phyloP scores from a whole-genome alignment of 2,329 filamentous ascomycete species.

The Shiraia sp. region DNA sequence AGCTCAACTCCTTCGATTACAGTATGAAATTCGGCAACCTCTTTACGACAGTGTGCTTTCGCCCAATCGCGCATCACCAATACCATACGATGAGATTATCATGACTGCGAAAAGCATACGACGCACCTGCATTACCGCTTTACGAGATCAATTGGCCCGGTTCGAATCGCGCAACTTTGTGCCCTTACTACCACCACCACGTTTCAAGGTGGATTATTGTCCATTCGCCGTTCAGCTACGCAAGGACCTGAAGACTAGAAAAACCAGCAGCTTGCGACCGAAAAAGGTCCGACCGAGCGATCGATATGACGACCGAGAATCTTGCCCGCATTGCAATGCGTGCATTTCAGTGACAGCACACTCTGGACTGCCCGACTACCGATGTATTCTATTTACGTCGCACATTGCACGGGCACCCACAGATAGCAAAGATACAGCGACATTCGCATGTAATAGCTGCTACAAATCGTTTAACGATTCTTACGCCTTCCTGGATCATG shows the following conservation, averaged over 20 bases:
- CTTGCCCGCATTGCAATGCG: constrained; percentile 36
- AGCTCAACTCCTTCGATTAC: constrained; percentile 36
- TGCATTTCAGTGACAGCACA: constrained; percentile 37
- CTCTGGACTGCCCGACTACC: constrained; percentile 35
- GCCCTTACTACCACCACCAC: constrained; percentile 36
- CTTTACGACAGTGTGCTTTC: constrained; percentile 34
- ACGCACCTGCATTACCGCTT: constrained; percentile 34
- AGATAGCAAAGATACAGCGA: constrained; percentile 20
- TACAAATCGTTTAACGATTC: constrained; percentile 42
- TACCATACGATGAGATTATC: constrained; percentile 35
- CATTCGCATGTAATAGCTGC: constrained; percentile 40
- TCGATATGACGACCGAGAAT: constrained; percentile 39
- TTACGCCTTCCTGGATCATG: constrained; percentile 42
- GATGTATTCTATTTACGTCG: constrained; percentile 37
- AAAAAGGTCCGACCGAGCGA: constrained; percentile 31
- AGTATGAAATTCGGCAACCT: constrained; percentile 38
- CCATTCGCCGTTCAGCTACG: constrained; percentile 34
- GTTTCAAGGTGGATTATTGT: constrained; percentile 40
- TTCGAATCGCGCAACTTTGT: constrained; percentile 22
- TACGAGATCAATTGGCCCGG: constrained; percentile 35
- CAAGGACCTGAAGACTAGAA: constrained; percentile 25
- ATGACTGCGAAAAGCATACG: constrained; percentile 36
- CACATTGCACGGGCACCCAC: constrained; percentile 20
- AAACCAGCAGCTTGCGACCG: constrained; percentile 25
- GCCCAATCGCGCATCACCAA: constrained; percentile 15